Percentiles rank a stretch among this genome's conserved stretches.
Evolutionary conservation across 2,329 filamentous ascomycete species (phyloP).

Genomic region (Fusarium sp.): DNA sequence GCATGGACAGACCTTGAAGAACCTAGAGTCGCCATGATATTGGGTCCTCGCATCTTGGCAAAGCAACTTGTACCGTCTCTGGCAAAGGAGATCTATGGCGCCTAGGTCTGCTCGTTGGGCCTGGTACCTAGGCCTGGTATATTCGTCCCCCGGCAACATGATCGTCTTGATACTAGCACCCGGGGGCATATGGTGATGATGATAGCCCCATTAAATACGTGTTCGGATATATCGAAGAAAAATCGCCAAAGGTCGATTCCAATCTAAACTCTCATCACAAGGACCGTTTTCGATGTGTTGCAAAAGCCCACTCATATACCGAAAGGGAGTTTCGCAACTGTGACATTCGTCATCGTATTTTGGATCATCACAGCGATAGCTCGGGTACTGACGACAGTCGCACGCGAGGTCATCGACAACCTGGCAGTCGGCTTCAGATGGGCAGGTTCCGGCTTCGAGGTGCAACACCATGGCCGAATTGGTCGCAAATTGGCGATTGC

Average conservation of each 20-base stretch:
- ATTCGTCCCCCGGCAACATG: too few species aligned
- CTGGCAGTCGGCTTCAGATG: constrained; percentile 10
- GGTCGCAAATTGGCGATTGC: constrained; percentile 21
- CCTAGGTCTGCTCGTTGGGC: too few species aligned
- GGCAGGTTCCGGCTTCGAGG: constrained; percentile 37
- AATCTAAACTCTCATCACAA: constrained; percentile 17
- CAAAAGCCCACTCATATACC: constrained; percentile 32
- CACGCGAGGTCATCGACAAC: constrained; percentile 16
- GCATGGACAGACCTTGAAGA: background rate
- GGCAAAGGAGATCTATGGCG: too few species aligned
- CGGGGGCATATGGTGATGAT: too few species aligned
- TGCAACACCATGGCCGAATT: constrained; percentile 44
- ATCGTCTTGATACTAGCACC: too few species aligned
- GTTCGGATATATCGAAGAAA: background rate
- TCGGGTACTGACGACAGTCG: background rate
- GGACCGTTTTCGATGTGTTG: constrained; percentile 42
- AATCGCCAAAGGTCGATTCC: background rate
- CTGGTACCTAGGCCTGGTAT: too few species aligned
- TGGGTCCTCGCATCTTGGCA: constrained; percentile 7
- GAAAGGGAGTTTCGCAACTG: constrained; percentile 21
- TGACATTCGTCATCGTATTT: constrained; percentile 34
- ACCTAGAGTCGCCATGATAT: background rate
- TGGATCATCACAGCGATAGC: constrained; percentile 21
- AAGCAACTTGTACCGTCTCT: background rate
- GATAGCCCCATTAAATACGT: background rate